Evolutionary conservation across 345 rosid genomes (phyloP), one percentile per base, ranked within the genome.

Genomic region (Rhodamnia argentea): DNA sequence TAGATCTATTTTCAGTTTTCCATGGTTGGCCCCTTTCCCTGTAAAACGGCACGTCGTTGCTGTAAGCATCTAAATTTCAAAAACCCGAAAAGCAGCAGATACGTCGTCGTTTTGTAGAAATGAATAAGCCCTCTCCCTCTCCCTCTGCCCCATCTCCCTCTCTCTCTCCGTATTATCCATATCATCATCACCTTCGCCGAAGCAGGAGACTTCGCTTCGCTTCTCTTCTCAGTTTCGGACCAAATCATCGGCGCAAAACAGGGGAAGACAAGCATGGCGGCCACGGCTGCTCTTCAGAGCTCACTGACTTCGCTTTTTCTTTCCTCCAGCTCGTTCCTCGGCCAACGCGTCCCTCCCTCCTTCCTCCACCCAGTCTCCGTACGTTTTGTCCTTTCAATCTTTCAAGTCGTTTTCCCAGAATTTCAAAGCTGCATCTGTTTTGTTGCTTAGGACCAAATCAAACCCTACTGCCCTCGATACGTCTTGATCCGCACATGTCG

Each of bases 211-310:
- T 27, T 40, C 23, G 23, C 24, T 9, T 8, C n/a, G 22, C 57
- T n/a, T 37, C 40, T 37, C 40, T 37, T 37, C 57, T 13, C 14
- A 5, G 60, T 13, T 40, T 40, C 37, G 26, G 51, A 8, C 85
- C 85, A 59, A 15, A 44, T 26, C 47, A 58, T 18, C 74, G 64
- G 32, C 82, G 85, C 88, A 60, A 82, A 90, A 76, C 86, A 88
- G 62, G 88, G 88, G 70, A 85, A 13, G 20, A 88, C 32, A 37
- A 83, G 86, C 86, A 93, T 94, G 94, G 93, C 95, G 86, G 95
- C 96, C 57, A 90, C 92, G 95, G 91, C 94, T 92, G 92, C 94
- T 52, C 95, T 95, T 87, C 99, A 96, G 85, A 91, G 93, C 91
- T 91, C 99, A 51, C 90, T 96, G 88, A 84, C 91, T 10, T 89